These are phyloP conservation scores for Adansonia madagascariensis DNA, from an alignment of 441 rosid species.

Conservation along the genomic window DNA sequence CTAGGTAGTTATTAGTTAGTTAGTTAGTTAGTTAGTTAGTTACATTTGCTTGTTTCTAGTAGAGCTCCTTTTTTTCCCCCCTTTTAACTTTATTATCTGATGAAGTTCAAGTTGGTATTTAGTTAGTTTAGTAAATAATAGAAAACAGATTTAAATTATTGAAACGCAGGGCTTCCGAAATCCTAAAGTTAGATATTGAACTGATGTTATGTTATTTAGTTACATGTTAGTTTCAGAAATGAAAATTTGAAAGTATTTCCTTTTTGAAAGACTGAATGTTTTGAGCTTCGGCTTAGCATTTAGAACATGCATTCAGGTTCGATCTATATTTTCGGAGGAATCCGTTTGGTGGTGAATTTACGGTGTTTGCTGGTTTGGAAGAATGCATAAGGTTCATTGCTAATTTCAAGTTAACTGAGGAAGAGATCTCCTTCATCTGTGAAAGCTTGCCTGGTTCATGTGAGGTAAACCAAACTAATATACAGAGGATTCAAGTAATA, in stretches of 20 bases:
- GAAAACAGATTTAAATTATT: background rate
- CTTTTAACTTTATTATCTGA: background rate
- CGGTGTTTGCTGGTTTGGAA: conserved; percentile 89
- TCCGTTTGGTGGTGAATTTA: conserved; percentile 87
- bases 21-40: background rate
- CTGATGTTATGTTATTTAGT: background rate
- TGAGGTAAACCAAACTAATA: conserved; percentile 56
- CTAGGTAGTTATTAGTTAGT: background rate
- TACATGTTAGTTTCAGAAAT: background rate
- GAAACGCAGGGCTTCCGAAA: background rate
- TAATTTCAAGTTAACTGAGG: conserved; percentile 72
- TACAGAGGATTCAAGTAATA: background rate
- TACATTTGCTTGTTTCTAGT: background rate
- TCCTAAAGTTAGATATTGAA: too few relatives aligned
- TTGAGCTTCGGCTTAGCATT: background rate
- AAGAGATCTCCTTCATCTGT: conserved; percentile 67
- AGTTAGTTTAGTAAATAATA: background rate
- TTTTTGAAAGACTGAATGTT: background rate
- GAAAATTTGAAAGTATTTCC: background rate
- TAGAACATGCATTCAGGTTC: conserved; percentile 49
- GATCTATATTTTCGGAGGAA: conserved; percentile 86
- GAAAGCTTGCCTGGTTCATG: conserved; percentile 65
- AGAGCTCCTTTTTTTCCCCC: background rate
- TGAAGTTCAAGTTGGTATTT: background rate
- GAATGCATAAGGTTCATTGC: conserved; percentile 88